Evolutionary conservation across 257 asterid species (phyloP).

Genomic region (Rhazya stricta): DNA sequence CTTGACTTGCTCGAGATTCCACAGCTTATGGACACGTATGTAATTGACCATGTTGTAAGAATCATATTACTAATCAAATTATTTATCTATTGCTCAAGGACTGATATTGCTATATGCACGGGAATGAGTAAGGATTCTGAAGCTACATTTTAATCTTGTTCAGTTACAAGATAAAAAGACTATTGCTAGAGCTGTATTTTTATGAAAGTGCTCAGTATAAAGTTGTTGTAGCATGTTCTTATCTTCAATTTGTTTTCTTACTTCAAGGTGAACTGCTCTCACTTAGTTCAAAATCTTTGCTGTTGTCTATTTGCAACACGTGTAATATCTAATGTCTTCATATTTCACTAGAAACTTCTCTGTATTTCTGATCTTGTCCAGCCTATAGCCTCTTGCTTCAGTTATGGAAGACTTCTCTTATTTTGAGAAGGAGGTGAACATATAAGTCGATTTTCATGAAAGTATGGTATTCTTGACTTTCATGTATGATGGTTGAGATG

Average conservation of each 20-base stretch:
- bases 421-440: neutral
- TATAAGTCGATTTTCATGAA: neutral
- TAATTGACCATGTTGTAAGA: constrained; percentile 22
- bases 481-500: neutral
- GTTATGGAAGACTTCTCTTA: neutral
- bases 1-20: constrained; percentile 99
- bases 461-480: neutral
- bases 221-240: neutral
- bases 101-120: constrained; percentile 6
- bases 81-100: constrained; percentile 8
- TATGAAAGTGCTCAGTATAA: neutral
- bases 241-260: neutral
- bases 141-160: neutral
- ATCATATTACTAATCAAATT: constrained; percentile 8
- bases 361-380: neutral
- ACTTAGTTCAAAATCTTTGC: neutral
- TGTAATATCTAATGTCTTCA: neutral
- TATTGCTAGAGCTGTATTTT: neutral
- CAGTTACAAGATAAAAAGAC: neutral
- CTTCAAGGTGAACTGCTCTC: neutral
- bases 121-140: neutral
- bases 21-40: constrained; percentile 98
- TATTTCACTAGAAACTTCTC: neutral
- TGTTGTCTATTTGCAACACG: neutral
- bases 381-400: neutral